Evolutionary conservation across 371 early-diverging fungal genomes (phyloP).

Genomic region (Coemansia sp.): DNA sequence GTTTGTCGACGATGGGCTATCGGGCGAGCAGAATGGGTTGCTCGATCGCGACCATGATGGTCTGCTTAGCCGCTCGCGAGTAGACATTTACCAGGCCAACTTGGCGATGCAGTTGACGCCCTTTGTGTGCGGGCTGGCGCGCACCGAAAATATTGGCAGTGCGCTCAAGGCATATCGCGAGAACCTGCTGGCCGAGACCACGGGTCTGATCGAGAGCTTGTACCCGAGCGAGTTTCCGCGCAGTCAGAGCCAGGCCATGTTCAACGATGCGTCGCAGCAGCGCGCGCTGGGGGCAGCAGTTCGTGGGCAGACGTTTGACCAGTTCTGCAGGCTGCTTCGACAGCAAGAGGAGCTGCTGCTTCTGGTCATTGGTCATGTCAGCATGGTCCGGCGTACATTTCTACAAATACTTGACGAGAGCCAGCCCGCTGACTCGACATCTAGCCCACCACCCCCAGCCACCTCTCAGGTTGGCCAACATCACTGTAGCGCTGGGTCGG

Average conservation of each 20-base stretch:
- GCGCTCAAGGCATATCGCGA: constrained; percentile 76
- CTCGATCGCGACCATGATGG: constrained; percentile 5
- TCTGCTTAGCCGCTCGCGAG: constrained; percentile 13
- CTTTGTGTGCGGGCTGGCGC: constrained; percentile 69
- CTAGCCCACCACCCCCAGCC: not conserved
- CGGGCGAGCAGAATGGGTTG: constrained; percentile 11
- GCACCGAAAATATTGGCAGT: constrained; percentile 63
- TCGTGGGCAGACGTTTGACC: constrained; percentile 68
- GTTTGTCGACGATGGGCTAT: constrained; percentile 48
- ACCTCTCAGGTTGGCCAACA: not conserved
- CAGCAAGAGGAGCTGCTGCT: constrained; percentile 69
- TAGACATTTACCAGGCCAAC: constrained; percentile 45
- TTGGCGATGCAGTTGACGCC: constrained; percentile 58
- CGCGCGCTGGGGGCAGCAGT: constrained; percentile 50
- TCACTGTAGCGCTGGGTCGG: not conserved
- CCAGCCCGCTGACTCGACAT: not conserved
- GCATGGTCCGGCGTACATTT: constrained; percentile 44
- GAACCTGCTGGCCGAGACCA: constrained; percentile 68
- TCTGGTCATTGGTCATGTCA: constrained; percentile 32
- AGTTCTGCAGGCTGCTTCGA: constrained; percentile 73
- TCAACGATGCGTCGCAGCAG: constrained; percentile 46
- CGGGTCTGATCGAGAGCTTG: constrained; percentile 71
- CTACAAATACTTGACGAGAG: constrained; percentile 33
- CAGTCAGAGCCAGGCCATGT: constrained; percentile 33
- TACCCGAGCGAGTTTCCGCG: constrained; percentile 41